These are phyloP conservation scores for Tylopilus vinaceipallidus DNA, from an alignment of 768 basidiomycete species.

Conservation along the genomic window DNA sequence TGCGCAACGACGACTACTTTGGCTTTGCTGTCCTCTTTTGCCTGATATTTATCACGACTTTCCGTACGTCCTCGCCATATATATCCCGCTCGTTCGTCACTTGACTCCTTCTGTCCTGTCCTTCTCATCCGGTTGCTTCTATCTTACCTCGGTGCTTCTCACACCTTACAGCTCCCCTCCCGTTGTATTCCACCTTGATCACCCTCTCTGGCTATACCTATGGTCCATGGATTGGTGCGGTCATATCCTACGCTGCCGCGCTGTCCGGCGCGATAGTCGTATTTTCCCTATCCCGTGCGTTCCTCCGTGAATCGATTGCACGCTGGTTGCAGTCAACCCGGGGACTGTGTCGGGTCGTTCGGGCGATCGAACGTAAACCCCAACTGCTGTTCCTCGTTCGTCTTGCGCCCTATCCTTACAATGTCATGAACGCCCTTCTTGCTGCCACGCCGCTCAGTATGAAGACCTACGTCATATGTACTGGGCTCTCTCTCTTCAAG, in stretches of 20 bases:
- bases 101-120: constrained; percentile 8
- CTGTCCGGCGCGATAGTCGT: constrained; percentile 82
- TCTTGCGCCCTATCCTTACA: constrained; percentile 89
- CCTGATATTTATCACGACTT: constrained; percentile 83
- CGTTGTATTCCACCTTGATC: constrained; percentile 91
- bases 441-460: constrained; percentile 82
- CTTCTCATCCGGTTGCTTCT: constrained; percentile 5
- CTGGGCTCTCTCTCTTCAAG: constrained; percentile 83
- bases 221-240: constrained; percentile 78
- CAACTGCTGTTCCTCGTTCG: constrained; percentile 89
- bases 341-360: constrained; percentile 76
- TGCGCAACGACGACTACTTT: constrained; percentile 66
- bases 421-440: constrained; percentile 93
- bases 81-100: constrained; percentile 3
- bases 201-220: constrained; percentile 90
- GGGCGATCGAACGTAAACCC: constrained; percentile 85
- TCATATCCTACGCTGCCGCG: constrained; percentile 85
- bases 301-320: constrained; percentile 68
- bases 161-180: constrained; percentile 66
- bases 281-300: constrained; percentile 73
- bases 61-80: constrained; percentile 55
- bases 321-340: constrained; percentile 69
- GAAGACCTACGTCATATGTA: constrained; percentile 75
- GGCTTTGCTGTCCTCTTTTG: constrained; percentile 79
- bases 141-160: constrained; percentile 10